phyloP scores from a whole-genome alignment of 495 filamentous ascomycete species.

The Penicillium parvum region DNA sequence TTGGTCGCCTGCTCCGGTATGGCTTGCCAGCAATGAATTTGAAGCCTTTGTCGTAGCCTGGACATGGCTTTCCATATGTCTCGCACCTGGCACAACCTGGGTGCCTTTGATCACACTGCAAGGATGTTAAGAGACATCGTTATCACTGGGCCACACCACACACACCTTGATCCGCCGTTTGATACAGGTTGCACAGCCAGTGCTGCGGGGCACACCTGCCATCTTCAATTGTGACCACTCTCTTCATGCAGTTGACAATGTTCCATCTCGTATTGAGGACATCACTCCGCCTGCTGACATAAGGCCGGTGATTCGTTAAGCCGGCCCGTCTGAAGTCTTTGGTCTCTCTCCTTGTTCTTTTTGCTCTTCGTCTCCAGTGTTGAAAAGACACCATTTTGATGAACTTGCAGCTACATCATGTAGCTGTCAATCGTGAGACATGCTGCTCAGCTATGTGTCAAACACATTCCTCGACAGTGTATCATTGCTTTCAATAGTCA shows the following conservation, averaged over 20 bases:
- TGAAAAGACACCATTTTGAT: background rate
- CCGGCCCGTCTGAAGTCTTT: background rate
- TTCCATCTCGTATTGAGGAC: no score
- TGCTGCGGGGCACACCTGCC: slow-evolving; percentile 51
- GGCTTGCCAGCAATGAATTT: slow-evolving; percentile 34
- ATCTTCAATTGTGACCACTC: slow-evolving; percentile 19
- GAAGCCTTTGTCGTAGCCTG: slow-evolving; percentile 33
- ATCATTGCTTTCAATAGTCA: no score
- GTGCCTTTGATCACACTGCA: slow-evolving; percentile 31
- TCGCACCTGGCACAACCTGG: slow-evolving; percentile 33
- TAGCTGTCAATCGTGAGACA: no score
- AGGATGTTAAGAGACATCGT: slow-evolving; percentile 6
- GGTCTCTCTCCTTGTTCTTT: no score
- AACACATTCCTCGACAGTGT: no score
- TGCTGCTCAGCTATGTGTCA: no score
- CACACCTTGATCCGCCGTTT: slow-evolving; percentile 33
- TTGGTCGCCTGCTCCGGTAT: slow-evolving; percentile 21
- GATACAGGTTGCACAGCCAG: slow-evolving; percentile 46
- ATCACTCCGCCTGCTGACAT: slow-evolving; percentile 9
- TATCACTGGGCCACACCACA: background rate
- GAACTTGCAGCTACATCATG: no score
- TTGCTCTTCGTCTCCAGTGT: no score
- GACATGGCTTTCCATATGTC: slow-evolving; percentile 31
- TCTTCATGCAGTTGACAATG: no score
- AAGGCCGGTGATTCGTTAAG: slow-evolving; percentile 7